Base-by-base conservation (phyloP, 2,329 filamentous ascomycete genomes). In the Microsporum canis region DNA sequence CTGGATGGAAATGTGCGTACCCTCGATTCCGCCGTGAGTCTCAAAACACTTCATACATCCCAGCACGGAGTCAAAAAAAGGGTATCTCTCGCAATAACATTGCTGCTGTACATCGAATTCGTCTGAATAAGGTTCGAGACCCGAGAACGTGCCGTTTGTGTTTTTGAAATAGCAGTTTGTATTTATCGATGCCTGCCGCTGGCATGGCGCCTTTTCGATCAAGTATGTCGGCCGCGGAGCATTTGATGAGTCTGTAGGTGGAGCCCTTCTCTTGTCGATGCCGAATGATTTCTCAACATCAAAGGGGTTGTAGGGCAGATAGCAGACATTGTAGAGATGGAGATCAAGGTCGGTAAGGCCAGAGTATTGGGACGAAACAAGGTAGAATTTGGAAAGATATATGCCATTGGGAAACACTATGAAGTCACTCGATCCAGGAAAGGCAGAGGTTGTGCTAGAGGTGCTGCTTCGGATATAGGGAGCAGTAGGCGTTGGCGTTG, bases 31-130 rank as follows among this genome's bases (percentile, higher is more conserved):
- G n/a, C 57, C 57, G 31, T 58, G 57, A 14, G 41, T 33, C 57
- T 47, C 43, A 33, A 58, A 58, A 47, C 57, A 58, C 39, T 58
- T 47, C 57, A 58, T 58, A 47, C 57, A 58, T 43, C 57, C 57
- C 31, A 45, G 17, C 27, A 33, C 27, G n/a, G 57, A 47, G 38
- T 58, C 57, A 27, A 58, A 58, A 33, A 58, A 58, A n/a, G 57
- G 57, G 6, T 58, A 58, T 23, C 45, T 41, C 39, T 58, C 39
- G 43, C 57, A 58, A 33, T 45, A 58, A 17, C 57, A 58, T 10
- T 58, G 39, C n/a, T 58, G 57, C 38, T 58, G 57, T 38, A 45
- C 38, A 31, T 58, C 57, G 14, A 43, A 58, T 8, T 43, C 31
- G 17, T 45, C 39, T 3, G 23, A 31, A 33, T 58, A 58, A 31